A percentile compares a stretch with the other conserved stretches of the same genome.
Evolutionary conservation across 2,329 filamentous ascomycete species (phyloP).

Genomic region (Aplosporella prunicola): DNA sequence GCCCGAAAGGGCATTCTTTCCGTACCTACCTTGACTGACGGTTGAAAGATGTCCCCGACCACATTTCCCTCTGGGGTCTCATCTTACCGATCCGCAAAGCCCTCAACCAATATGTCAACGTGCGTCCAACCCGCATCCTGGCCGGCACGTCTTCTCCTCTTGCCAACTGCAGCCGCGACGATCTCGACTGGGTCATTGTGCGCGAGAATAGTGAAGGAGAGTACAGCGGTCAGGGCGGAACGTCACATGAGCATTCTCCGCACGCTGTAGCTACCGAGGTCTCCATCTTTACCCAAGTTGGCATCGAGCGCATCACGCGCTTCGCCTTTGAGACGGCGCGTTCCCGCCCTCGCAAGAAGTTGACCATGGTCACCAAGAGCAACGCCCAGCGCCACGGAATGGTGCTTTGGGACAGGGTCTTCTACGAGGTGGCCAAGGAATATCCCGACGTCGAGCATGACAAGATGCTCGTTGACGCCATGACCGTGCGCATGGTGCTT

Average conservation of each 20-base stretch:
- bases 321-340: conserved; percentile 40
- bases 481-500: conserved; percentile 41
- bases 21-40: not conserved
- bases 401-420: conserved; percentile 41
- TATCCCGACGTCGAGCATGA: conserved; percentile 37
- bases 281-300: conserved; percentile 38
- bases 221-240: conserved; percentile 39
- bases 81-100: conserved; percentile 58
- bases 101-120: conserved; percentile 60
- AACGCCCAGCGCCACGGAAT: conserved; percentile 42
- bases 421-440: conserved; percentile 36
- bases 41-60: conserved; percentile 49
- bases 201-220: conserved; percentile 41
- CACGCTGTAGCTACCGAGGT: conserved; percentile 38
- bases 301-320: conserved; percentile 38
- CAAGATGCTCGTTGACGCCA: conserved; percentile 43
- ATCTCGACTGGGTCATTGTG: conserved; percentile 41
- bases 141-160: conserved; percentile 34
- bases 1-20: not conserved
- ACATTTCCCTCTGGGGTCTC: conserved; percentile 58
- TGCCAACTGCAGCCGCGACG: conserved; percentile 24
- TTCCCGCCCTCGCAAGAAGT: conserved; percentile 33
- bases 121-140: conserved; percentile 44
- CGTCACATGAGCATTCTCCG: conserved; percentile 31
- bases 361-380: conserved; percentile 42